Evolutionary conservation across 1,284 basidiomycete genomes (phyloP).

Genomic region (Vanrija sp.): DNA sequence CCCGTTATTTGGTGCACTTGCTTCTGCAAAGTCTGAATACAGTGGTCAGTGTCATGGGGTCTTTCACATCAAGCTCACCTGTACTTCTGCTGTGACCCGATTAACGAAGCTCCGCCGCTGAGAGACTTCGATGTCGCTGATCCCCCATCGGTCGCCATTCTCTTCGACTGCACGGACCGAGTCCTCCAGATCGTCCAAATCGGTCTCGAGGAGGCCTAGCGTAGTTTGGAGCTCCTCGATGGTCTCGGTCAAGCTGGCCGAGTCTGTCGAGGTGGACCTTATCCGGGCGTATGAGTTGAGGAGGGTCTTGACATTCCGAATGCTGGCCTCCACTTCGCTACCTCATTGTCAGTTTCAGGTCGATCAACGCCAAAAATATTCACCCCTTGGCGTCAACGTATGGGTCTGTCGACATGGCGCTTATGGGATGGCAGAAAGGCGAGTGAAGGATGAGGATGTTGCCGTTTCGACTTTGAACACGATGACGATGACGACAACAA

Average conservation of each 20-base stretch:
- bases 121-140: constrained; percentile 68
- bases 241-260: constrained; percentile 17
- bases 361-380: not conserved
- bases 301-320: constrained; percentile 28
- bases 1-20: not conserved
- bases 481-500: not conserved
- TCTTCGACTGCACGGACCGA: constrained; percentile 80
- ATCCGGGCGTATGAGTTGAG: constrained; percentile 27
- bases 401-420: constrained; percentile 39
- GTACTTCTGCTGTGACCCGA: constrained; percentile 66
- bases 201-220: constrained; percentile 69
- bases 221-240: constrained; percentile 64
- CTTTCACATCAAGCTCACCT: constrained; percentile 55
- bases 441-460: not conserved
- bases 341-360: not conserved
- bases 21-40: not conserved
- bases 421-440: not conserved
- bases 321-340: constrained; percentile 41
- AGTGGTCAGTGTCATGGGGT: too few species aligned
- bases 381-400: constrained; percentile 44
- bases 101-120: constrained; percentile 68
- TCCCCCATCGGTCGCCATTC: constrained; percentile 75
- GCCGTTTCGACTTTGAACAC: too few species aligned
- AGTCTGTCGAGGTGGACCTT: constrained; percentile 1
- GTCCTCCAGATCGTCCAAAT: constrained; percentile 81